Base-by-base conservation (phyloP, 2,329 filamentous ascomycete genomes). In the Phyllosticta ampelicida region DNA sequence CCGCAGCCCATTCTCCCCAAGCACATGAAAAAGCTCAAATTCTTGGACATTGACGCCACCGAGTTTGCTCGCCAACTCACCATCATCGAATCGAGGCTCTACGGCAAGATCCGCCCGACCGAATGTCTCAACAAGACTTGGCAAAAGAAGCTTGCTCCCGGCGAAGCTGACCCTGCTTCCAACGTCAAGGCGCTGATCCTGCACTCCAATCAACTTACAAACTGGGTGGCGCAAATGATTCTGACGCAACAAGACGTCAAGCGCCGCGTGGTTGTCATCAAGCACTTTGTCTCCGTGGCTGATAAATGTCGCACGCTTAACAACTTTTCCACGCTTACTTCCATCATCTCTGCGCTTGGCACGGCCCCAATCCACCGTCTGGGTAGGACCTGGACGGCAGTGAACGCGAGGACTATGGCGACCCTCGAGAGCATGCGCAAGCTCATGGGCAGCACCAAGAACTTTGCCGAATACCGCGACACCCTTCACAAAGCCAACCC, bases 171-270 rank as follows among this genome's bases (percentile, higher is more conserved):
- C 66, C 89, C 91, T 30, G 91, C 94, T 9, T 84, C 90, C 0
- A 97, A 99, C 66, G 90, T 99, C 65, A 96, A 97, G 74, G 89
- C 90, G 9, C 80, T 99, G 62, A 99, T 99, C 74, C 78, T 97
- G 55, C 94, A 99, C 74, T 97, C 94, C 0, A 99, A 99, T 68
- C 92, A 97, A 72, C 85, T 99, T 78, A 99, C 94, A 5, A 99
- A 97, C 70, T 99, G 94, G 94, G 94, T 97, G 54, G 94, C 94
- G 28, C 92, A 97, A 73, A 97, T 99, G 94, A 97, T 99, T 64
- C 75, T 99, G 62, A 91, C 87, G 0, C 94, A 99, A 73, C 83
- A 86, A 66, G 94, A 99, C 70, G 89, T 96, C 62, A 96, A 94
- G 78, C 95, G 95, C 73, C 84, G 94, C 65, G 92, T 97, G 23